Evolutionary conservation across 169 alveolate genomes (phyloP).

Genomic region (Eimeria tenella): DNA sequence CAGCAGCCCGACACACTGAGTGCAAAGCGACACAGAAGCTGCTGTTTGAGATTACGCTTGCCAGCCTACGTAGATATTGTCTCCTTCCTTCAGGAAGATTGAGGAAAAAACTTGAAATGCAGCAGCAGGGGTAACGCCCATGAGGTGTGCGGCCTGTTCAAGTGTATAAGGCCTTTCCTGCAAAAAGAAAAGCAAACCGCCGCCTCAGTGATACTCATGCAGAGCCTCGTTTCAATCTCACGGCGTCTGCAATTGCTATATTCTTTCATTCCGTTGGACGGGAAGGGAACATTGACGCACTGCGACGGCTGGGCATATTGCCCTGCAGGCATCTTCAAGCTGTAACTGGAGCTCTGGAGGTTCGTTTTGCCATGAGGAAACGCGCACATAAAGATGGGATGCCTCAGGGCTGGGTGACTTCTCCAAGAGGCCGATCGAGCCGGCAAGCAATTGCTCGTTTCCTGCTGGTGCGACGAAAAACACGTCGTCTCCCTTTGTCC

Average conservation of each 20-base stretch:
- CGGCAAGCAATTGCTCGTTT: not conserved
- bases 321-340: constrained; percentile 33
- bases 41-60: not conserved
- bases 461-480: constrained; percentile 17
- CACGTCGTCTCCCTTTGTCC: constrained; percentile 54
- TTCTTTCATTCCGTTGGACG: not conserved
- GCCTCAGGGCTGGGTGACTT: not conserved
- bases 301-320: constrained; percentile 10
- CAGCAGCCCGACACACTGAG: not conserved
- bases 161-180: constrained; percentile 15
- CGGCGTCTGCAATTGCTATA: no score
- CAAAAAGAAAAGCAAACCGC: not conserved
- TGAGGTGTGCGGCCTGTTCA: constrained; percentile 59
- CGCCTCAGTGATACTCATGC: no score
- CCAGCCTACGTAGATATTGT: constrained; percentile 25
- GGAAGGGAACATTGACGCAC: constrained; percentile 39
- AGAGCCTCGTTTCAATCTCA: no score
- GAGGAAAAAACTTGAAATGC: constrained; percentile 53
- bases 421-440: constrained; percentile 40
- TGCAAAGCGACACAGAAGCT: not conserved
- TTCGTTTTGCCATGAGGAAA: constrained; percentile 30
- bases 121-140: constrained; percentile 58
- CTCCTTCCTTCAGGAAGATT: constrained; percentile 46
- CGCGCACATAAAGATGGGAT: constrained; percentile 6
- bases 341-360: not conserved